Conservation (phyloP, 768 basidiomycete genomes). For the Wakefieldia striispora region DNA sequence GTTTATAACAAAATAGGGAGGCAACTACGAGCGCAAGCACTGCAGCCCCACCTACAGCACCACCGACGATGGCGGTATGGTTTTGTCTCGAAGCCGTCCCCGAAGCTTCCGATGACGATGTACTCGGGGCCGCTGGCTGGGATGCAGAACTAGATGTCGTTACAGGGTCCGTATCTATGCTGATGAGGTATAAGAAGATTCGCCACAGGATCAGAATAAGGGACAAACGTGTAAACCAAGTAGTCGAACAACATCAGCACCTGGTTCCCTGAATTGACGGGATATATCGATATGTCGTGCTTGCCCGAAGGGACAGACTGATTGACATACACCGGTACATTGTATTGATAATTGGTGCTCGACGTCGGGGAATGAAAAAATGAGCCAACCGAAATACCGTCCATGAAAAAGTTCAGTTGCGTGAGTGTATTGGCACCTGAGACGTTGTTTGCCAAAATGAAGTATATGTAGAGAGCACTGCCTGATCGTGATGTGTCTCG, state of each 20-base stretch:
- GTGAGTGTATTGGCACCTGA: neutral
- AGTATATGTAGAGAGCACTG: conserved; percentile 17
- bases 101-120: neutral
- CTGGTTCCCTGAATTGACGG: neutral
- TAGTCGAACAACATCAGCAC: conserved; percentile 20
- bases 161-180: neutral
- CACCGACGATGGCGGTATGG: conserved; percentile 5
- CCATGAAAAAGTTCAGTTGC: conserved; percentile 9
- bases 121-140: neutral
- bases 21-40: neutral
- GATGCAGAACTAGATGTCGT: neutral
- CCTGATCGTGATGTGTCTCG: conserved; percentile 1
- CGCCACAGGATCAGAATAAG: neutral
- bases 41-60: neutral
- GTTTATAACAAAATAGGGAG: conserved; percentile 7
- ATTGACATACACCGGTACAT: conserved; percentile 14
- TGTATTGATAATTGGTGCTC: conserved; percentile 8
- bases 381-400: neutral
- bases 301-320: neutral
- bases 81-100: neutral
- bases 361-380: conserved; percentile 3
- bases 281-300: conserved; percentile 9
- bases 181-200: conserved; percentile 1
- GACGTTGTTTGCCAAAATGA: conserved; percentile 14
- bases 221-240: conserved; percentile 15